Base-by-base conservation (phyloP, 257 asterid species). In the Gentiana straminea region DNA sequence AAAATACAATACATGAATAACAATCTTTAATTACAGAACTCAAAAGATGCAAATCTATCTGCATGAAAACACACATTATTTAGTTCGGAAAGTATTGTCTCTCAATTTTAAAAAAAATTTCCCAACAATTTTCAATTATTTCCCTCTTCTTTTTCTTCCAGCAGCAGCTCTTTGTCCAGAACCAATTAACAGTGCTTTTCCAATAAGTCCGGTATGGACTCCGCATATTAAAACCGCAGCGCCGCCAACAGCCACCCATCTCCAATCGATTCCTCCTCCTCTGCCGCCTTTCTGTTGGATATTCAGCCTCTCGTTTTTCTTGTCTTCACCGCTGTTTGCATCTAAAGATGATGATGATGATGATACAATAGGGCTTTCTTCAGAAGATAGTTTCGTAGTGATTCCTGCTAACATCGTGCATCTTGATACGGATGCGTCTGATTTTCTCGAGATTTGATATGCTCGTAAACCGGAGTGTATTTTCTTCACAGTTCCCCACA, bases 401-500 rank as follows among this genome's bases (percentile, higher is more conserved):
- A 73, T 61, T 3, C 71, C n/a, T 35, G 82, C 82, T 74, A 76
- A 63, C 58, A 59, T 55, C 2, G 79, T 69, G 57, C 79, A 69
- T 51, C 82, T 58, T 50, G 82, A 76, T 4, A 67, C 59, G 1
- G 66, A 48, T 35, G 56, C 74, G 38, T 64, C 77, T 6, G 67
- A 13, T 37, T 68, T 71, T 58, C 80, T 71, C 37, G 35, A 57
- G 41, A 69, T 68, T 62, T 87, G 94, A 69, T 87, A 91, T 9
- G 94, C 75, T 72, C 96, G 69, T 54, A 91, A 83, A 68, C 98
- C 98, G 8, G 73, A 62, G 54, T 91, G 95, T 44, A 91, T 52
- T 62, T 91, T 91, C 80, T 91, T 91, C 12, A 91, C 98, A 4
- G 98, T 87, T 65, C 95, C 95, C 98, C 98, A 91, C 98, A 91